These are phyloP conservation scores for Vicia faba DNA, from an alignment of 306 rosid species.

Conservation along the genomic window DNA sequence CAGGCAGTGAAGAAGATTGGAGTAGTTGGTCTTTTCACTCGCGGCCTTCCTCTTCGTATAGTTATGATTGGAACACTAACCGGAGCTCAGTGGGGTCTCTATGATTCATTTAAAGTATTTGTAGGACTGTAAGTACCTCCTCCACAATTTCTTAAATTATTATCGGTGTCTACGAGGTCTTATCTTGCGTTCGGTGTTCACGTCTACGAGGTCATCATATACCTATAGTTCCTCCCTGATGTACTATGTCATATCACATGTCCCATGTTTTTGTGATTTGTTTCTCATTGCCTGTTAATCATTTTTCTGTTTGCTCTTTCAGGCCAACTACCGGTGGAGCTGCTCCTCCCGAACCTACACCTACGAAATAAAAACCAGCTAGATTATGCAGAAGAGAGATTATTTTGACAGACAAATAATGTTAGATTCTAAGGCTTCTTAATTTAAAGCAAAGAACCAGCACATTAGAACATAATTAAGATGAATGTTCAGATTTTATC, in stretches of 20 bases:
- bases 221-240: neutral
- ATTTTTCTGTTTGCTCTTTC: conserved; percentile 18
- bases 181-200: neutral
- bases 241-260: neutral
- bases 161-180: neutral
- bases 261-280: conserved; percentile 6
- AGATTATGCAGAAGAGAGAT: conserved; percentile 9
- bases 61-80: conserved; percentile 79
- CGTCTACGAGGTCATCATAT: neutral
- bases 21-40: conserved; percentile 64
- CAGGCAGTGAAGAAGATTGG: conserved; percentile 77
- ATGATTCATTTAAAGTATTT: conserved; percentile 70
- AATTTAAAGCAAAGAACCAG: conserved; percentile 11
- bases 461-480: conserved; percentile 5
- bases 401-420: conserved; percentile 34
- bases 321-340: conserved; percentile 81
- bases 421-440: conserved; percentile 21
- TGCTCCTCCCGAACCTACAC: conserved; percentile 42
- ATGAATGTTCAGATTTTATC: conserved; percentile 37
- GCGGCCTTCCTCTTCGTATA: conserved; percentile 85
- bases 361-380: conserved; percentile 29
- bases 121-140: conserved; percentile 68
- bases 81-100: conserved; percentile 71
- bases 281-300: neutral
- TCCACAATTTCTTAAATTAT: neutral